Conservation (phyloP, 2,329 filamentous ascomycete genomes). For the Sporothrix luriei region DNA sequence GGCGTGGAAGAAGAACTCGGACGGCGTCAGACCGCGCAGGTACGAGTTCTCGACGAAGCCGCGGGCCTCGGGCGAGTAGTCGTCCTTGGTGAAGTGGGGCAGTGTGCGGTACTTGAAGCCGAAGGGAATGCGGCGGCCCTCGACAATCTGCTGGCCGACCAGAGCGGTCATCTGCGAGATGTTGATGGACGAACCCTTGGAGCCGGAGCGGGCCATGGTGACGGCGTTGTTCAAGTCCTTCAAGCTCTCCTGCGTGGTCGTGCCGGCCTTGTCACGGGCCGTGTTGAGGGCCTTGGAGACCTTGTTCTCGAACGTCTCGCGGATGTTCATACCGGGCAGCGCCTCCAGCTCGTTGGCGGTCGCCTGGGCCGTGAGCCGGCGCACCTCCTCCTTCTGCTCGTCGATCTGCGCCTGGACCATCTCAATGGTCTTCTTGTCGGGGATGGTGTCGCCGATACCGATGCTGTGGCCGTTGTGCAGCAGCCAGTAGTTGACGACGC, state of each 20-base stretch:
- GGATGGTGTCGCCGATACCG: slow-evolving; percentile 97
- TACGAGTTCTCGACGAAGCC: slow-evolving; percentile 99
- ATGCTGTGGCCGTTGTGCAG: slow-evolving; percentile 96
- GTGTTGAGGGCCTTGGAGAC: slow-evolving; percentile 92
- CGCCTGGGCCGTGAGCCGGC: slow-evolving; percentile 72
- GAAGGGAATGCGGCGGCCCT: slow-evolving; percentile 98
- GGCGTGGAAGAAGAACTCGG: slow-evolving; percentile 99
- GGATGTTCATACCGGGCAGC: slow-evolving; percentile 96
- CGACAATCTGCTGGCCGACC: slow-evolving; percentile 96
- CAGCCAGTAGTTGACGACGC: slow-evolving; percentile 96
- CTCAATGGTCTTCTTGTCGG: slow-evolving; percentile 79
- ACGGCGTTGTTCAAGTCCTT: slow-evolving; percentile 97
- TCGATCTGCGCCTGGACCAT: slow-evolving; percentile 83
- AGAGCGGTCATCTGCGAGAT: slow-evolving; percentile 99
- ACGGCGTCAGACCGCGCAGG: slow-evolving; percentile 88
- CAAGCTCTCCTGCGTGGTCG: slow-evolving; percentile 83
- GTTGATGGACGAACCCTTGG: slow-evolving; percentile 98
- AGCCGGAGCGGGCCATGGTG: slow-evolving; percentile 93
- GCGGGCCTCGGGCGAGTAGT: slow-evolving; percentile 95
- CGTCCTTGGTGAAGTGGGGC: slow-evolving; percentile 98
- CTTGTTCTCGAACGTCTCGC: slow-evolving; percentile 97
- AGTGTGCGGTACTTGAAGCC: slow-evolving; percentile 98
- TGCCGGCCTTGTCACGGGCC: slow-evolving; percentile 95
- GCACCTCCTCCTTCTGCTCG: slow-evolving; percentile 78
- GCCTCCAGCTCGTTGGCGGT: slow-evolving; percentile 87